These are phyloP conservation scores for Whalleya microplaca DNA, from an alignment of 2,329 filamentous ascomycete species.

Conservation along the genomic window DNA sequence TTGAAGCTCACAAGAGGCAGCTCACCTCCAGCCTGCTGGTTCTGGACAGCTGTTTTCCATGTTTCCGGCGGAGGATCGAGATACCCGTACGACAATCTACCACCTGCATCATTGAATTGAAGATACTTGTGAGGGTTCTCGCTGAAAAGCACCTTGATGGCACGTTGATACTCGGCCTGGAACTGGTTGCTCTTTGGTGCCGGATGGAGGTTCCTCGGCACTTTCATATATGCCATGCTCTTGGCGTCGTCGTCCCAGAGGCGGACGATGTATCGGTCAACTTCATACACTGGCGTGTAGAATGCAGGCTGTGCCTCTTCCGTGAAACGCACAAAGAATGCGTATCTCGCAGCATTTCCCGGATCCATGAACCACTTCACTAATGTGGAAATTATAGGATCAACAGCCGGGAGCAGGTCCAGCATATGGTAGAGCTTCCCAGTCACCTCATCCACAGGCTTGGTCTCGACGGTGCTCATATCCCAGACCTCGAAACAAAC, in stretches of 20 bases:
- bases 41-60: conserved; percentile 7
- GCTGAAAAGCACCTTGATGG: conserved; percentile 20
- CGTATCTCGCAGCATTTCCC: neutral
- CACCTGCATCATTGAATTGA: neutral
- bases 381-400: conserved; percentile 13
- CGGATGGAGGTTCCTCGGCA: conserved; percentile 5
- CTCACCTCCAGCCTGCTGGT: neutral
- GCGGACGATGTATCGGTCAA: conserved; percentile 17
- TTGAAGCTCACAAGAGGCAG: conserved; percentile 10
- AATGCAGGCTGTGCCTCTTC: conserved; percentile 15
- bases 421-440: conserved; percentile 11
- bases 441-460: conserved; percentile 3
- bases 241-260: conserved; percentile 11
- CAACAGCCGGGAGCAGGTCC: neutral
- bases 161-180: conserved; percentile 19
- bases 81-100: conserved; percentile 9
- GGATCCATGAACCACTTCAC: conserved; percentile 10
- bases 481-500: conserved; percentile 28
- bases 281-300: conserved; percentile 11
- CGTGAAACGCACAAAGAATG: conserved; percentile 23
- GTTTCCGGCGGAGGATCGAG: conserved; percentile 15
- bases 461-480: too few species aligned
- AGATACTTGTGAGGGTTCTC: conserved; percentile 5
- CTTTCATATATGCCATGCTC: conserved; percentile 31
- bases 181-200: conserved; percentile 27